These are phyloP conservation scores for Avena insularis DNA, from an alignment of 176 grass and related monocot genomes.

Conservation along the genomic window DNA sequence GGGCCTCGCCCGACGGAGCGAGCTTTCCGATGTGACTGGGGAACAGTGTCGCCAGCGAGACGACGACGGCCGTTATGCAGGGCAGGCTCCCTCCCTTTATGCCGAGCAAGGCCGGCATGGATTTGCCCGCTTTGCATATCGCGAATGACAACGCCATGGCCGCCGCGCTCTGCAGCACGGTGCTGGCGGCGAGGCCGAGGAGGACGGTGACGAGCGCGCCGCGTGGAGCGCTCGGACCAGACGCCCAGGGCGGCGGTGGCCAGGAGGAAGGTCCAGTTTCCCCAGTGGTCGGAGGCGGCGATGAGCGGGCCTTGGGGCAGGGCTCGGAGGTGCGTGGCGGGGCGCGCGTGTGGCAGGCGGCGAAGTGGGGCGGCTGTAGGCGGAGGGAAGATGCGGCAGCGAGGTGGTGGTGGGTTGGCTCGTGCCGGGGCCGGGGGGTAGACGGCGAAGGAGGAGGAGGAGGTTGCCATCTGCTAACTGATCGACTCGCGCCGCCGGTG, in stretches of 20 bases:
- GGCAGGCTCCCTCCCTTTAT: conserved; percentile 75
- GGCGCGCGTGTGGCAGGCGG: background rate
- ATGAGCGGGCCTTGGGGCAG: conserved; percentile 48
- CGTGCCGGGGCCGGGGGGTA: background rate
- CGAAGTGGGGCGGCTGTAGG: background rate
- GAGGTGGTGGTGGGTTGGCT: background rate
- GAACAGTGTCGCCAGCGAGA: conserved; percentile 72
- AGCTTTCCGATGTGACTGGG: conserved; percentile 59
- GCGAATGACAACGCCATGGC: conserved; percentile 60
- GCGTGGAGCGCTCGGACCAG: conserved; percentile 63
- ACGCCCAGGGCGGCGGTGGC: conserved; percentile 63
- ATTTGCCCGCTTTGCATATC: conserved; percentile 67
- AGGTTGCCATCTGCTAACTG: too few species aligned
- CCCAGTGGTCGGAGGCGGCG: conserved; percentile 70
- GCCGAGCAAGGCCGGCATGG: conserved; percentile 54
- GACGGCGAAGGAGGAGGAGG: background rate
- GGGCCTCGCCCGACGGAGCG: conserved; percentile 63
- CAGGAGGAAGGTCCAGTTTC: conserved; percentile 83
- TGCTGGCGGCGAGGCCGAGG: conserved; percentile 72
- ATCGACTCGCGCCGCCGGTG: too few species aligned
- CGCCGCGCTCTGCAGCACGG: conserved; percentile 61
- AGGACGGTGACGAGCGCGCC: conserved; percentile 71
- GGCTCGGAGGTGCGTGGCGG: background rate
- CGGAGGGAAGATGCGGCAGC: background rate
- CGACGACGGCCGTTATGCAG: conserved; percentile 72